Evolutionary conservation across 768 basidiomycete species (phyloP).

Genomic region (Agaricus sinodeliciosus): DNA sequence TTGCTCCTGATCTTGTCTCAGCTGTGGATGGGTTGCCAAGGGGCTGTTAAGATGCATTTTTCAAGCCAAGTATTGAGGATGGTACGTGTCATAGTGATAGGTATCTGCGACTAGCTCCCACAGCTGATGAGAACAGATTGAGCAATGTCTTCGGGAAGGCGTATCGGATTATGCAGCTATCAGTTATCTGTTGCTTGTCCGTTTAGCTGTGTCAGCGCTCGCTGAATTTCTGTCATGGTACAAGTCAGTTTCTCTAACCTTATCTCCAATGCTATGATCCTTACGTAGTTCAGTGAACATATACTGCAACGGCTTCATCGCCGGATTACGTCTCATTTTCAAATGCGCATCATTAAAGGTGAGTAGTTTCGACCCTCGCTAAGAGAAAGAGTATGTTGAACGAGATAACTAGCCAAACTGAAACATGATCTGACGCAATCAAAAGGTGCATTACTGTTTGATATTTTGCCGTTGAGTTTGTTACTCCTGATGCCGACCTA

Average conservation of each 20-base stretch:
- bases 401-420: not conserved
- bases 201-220: no score
- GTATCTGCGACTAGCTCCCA: no score
- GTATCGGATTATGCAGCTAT: no score
- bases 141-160: no score
- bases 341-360: not conserved
- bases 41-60: constrained; percentile 1
- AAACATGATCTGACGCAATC: not conserved
- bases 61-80: constrained; percentile 1
- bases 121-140: no score
- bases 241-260: no score
- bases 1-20: constrained; percentile 13
- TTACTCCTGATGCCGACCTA: not conserved
- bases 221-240: no score
- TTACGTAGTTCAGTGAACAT: not conserved
- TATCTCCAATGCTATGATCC: not conserved
- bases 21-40: not conserved
- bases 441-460: not conserved
- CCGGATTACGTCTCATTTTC: not conserved
- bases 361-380: not conserved
- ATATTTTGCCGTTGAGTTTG: not conserved
- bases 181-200: no score
- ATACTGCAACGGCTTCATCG: not conserved
- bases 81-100: not conserved
- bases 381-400: not conserved